Evolutionary conservation across 164 flowering plant species (phyloP), one percentile per base, ranked within the genome.

Genomic region (Piper betle): DNA sequence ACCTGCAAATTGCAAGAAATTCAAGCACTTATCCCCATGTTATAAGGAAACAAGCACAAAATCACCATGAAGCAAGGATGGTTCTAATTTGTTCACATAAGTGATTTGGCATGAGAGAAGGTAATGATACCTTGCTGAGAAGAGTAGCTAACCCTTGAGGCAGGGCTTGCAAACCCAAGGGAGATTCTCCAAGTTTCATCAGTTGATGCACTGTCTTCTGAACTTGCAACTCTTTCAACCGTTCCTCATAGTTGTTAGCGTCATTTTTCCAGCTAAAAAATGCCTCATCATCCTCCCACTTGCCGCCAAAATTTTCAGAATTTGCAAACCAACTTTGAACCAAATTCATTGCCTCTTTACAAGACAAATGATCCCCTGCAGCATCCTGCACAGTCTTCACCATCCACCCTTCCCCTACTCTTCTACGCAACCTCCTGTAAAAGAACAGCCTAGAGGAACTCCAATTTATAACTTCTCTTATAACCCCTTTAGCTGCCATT

Each of bases 401-500:
- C 33, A 25, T 69, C 33, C 81, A 77, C n/a, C 69, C 83, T 75
- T 94, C 99, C 3, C 68, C 66, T 17, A 91, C 75, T 73, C 97
- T 87, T 63, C 99, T 72, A 8, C 60, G 69, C 72, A 94, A 68
- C 74, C 97, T 82, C 71, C 68, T 80, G 76, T 82, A 87, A 74
- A 94, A 91, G 84, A 84, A 85, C n/a, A 70, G 67, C 33, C 99
- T 76, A 5, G 96, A 88, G 41, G 52, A 68, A 42, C 53, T 57
- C 99, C 97, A 94, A 60, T 84, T 84, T 17, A 94, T 77, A 42
- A 94, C 96, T 77, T 86, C 75, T 68, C 57, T 82, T 43, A 91
- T 82, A 16, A 88, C 96, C 57, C 88, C 94, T 78, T 88, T 94
- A 12, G 96, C 95, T 67, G 96, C 96, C 99, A 94, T 91, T 67